These are phyloP conservation scores for Penicillium glabrum DNA, from an alignment of 2,329 filamentous ascomycete species.

Conservation along the genomic window DNA sequence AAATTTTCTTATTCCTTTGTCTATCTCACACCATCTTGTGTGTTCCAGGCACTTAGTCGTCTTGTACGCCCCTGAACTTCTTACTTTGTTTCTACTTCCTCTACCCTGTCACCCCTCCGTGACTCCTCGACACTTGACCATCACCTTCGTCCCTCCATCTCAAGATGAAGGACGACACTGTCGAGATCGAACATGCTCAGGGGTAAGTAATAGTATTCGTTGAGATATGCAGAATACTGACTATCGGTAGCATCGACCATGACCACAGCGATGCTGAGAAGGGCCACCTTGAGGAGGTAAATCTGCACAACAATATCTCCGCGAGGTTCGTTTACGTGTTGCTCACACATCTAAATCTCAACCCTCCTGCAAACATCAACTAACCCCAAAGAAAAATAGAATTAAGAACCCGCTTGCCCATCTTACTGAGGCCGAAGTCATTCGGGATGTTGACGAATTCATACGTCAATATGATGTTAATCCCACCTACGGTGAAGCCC, in stretches of 20 bases:
- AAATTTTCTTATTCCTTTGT: background rate
- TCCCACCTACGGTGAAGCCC: conserved; percentile 37
- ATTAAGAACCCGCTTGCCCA: conserved; percentile 50
- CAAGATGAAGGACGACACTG: conserved; percentile 12
- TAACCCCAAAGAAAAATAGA: conserved; percentile 20
- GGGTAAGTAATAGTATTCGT: background rate
- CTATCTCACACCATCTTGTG: background rate
- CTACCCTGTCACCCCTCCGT: background rate
- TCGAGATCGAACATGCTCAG: conserved; percentile 1
- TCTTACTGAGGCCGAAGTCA: conserved; percentile 37
- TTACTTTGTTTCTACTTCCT: background rate
- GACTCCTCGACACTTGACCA: background rate
- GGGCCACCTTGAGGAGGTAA: conserved; percentile 18
- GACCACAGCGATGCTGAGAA: conserved; percentile 32
- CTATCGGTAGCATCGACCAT: conserved; percentile 39
- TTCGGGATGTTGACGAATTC: conserved; percentile 47
- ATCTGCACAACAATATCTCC: conserved; percentile 27
- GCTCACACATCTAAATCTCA: background rate
- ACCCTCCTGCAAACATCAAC: background rate
- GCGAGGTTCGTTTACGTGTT: conserved; percentile 19
- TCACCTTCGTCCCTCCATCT: background rate
- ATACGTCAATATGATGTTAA: conserved; percentile 40
- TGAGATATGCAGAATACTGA: conserved; percentile 24
- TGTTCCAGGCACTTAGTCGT: background rate
- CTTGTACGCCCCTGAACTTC: background rate